Percentiles rank a stretch among this genome's conserved stretches.
Conservation (phyloP, 805 yeast species). For the Wickerhamiella parazyma region DNA sequence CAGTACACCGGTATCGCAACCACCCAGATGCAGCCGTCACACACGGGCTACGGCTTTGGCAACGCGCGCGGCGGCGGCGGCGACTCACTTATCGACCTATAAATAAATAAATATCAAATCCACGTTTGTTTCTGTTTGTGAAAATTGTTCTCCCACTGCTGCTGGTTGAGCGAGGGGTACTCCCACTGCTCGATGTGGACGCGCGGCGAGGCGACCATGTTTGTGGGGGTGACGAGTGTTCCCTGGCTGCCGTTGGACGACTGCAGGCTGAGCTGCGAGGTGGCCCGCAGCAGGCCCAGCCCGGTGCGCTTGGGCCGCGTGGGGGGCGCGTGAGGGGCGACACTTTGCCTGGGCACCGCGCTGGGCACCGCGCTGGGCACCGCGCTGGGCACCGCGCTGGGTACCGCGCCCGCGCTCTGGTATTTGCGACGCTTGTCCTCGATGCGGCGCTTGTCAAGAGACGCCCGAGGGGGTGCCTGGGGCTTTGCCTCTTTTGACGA, state of each 20-base stretch:
- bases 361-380: too few relatives aligned
- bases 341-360: too few relatives aligned
- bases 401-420: neutral
- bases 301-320: neutral
- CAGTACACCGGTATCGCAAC: conserved; percentile 60
- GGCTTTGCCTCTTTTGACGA: neutral
- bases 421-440: conserved; percentile 3
- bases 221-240: conserved; percentile 4
- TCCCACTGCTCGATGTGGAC: conserved; percentile 7
- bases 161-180: neutral
- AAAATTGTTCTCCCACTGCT: neutral
- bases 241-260: conserved; percentile 2
- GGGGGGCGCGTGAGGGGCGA: too few relatives aligned
- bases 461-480: neutral
- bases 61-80: conserved; percentile 33
- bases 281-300: conserved; percentile 1
- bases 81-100: conserved; percentile 7
- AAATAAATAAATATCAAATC: conserved; percentile 5
- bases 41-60: conserved; percentile 93
- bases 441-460: neutral
- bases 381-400: too few relatives aligned
- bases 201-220: neutral
- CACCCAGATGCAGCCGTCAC: conserved; percentile 57
- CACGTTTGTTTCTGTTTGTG: neutral
- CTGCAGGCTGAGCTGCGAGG: conserved; percentile 2